Conservation (phyloP, 2,329 filamentous ascomycete genomes). For the Aspergillus candidus region DNA sequence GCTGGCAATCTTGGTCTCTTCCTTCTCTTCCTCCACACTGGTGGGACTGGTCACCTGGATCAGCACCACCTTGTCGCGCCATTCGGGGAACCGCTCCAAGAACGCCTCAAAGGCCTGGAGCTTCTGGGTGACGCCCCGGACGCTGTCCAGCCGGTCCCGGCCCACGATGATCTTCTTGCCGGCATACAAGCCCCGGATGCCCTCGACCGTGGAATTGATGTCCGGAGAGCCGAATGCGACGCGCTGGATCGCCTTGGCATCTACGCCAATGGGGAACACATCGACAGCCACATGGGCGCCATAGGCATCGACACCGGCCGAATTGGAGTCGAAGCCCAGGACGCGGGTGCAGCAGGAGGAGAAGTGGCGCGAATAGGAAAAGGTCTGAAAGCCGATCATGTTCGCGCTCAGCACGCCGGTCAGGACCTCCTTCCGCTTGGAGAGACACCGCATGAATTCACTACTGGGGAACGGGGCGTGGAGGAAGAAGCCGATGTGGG, state of each 20-base stretch:
- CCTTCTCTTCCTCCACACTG: constrained; percentile 69
- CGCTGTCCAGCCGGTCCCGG: constrained; percentile 86
- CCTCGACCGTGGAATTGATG: constrained; percentile 64
- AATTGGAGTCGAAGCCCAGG: constrained; percentile 81
- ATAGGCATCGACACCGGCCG: constrained; percentile 79
- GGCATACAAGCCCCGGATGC: constrained; percentile 70
- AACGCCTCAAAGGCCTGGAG: constrained; percentile 91
- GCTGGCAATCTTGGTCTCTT: constrained; percentile 75
- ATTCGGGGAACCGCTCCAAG: constrained; percentile 82
- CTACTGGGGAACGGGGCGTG: constrained; percentile 94
- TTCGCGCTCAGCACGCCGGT: constrained; percentile 87
- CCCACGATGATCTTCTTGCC: constrained; percentile 94
- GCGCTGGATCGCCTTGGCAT: constrained; percentile 70
- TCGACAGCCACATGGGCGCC: constrained; percentile 84
- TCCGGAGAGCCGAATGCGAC: constrained; percentile 66
- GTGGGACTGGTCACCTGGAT: constrained; percentile 93
- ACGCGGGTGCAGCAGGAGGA: constrained; percentile 89
- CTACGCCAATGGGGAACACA: constrained; percentile 91
- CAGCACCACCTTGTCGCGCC: constrained; percentile 84
- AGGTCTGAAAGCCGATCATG: constrained; percentile 91
- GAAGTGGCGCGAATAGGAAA: constrained; percentile 92
- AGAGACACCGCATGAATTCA: constrained; percentile 86
- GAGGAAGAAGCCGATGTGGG: constrained; percentile 92
- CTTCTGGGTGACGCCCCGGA: constrained; percentile 91
- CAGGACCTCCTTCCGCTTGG: constrained; percentile 80